Evolutionary conservation across 2,329 filamentous ascomycete genomes (phyloP).

Genomic region (Talaromyces islandicus): DNA sequence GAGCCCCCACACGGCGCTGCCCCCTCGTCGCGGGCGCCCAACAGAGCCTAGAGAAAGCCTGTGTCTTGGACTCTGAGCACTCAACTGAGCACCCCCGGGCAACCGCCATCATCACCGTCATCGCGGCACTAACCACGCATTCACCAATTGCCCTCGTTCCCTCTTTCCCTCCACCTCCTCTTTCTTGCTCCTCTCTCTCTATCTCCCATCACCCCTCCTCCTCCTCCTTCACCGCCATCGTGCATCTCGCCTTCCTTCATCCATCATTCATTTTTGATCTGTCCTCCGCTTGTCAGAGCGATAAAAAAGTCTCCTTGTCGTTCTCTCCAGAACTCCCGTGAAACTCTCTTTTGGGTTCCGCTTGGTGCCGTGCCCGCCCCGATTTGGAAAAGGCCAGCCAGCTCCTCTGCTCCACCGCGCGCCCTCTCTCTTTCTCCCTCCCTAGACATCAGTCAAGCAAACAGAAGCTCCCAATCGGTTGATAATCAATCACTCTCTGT

Average conservation of each 20-base stretch:
- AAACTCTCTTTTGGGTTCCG: slow-evolving; percentile 10
- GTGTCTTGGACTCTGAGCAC: not conserved
- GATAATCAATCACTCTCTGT: slow-evolving; percentile 8
- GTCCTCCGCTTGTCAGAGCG: slow-evolving; percentile 23
- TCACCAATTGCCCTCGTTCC: not conserved
- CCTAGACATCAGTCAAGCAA: not conserved
- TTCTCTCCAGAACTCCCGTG: slow-evolving; percentile 15
- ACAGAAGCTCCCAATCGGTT: not conserved
- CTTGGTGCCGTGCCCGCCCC: slow-evolving; percentile 9
- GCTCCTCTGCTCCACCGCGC: slow-evolving; percentile 4
- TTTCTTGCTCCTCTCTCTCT: slow-evolving; percentile 13
- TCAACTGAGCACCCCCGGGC: not conserved
- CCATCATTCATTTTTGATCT: slow-evolving; percentile 40
- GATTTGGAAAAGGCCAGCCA: slow-evolving; percentile 11
- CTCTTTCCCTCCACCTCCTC: slow-evolving; percentile 5
- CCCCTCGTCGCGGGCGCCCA: not conserved
- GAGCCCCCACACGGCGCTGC: not conserved
- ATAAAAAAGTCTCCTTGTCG: slow-evolving; percentile 21
- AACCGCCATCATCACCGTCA: not conserved
- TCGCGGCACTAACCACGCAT: not conserved
- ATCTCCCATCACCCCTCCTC: slow-evolving; percentile 13
- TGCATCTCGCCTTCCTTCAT: slow-evolving; percentile 21
- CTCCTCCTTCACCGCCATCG: slow-evolving; percentile 16
- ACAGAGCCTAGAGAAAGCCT: not conserved
- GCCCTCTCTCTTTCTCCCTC: slow-evolving; percentile 2